Percentiles rank a stretch among this genome's conserved stretches.
phyloP scores from a whole-genome alignment of 148 eudicot species.

The Fagopyrum homotropicum region DNA sequence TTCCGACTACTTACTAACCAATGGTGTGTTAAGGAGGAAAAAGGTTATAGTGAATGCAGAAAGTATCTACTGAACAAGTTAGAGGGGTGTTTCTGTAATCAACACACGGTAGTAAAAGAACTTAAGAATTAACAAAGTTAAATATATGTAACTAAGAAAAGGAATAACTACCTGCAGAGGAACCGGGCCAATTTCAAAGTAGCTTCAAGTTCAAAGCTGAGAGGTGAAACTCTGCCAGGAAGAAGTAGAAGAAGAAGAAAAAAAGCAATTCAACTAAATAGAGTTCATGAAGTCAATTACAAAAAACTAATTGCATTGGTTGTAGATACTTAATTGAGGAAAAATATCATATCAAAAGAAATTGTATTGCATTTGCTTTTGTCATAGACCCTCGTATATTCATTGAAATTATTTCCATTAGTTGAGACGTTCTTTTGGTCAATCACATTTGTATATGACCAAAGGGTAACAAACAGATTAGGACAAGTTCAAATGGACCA shows the following conservation, averaged over 20 bases:
- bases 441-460: not conserved
- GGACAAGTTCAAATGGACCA: no score
- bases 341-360: no score
- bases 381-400: not conserved
- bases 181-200: constrained; percentile 91
- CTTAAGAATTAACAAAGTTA: no score
- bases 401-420: no score
- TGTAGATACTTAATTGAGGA: no score
- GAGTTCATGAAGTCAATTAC: not conserved
- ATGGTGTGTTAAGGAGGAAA: not conserved
- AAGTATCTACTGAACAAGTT: not conserved
- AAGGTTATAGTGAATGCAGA: not conserved
- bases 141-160: not conserved
- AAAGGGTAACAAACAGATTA: no score
- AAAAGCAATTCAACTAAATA: not conserved
- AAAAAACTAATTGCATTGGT: not conserved
- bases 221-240: constrained; percentile 75
- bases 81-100: no score
- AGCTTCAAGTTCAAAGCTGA: constrained; percentile 98
- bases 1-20: not conserved
- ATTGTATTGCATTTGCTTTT: not conserved
- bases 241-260: not conserved
- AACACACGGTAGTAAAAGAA: no score
- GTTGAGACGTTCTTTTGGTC: not conserved
- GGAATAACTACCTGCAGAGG: constrained; percentile 70